Evolutionary conservation across 805 yeast species (phyloP).

Genomic region (Hagleromyces aurorensis): DNA sequence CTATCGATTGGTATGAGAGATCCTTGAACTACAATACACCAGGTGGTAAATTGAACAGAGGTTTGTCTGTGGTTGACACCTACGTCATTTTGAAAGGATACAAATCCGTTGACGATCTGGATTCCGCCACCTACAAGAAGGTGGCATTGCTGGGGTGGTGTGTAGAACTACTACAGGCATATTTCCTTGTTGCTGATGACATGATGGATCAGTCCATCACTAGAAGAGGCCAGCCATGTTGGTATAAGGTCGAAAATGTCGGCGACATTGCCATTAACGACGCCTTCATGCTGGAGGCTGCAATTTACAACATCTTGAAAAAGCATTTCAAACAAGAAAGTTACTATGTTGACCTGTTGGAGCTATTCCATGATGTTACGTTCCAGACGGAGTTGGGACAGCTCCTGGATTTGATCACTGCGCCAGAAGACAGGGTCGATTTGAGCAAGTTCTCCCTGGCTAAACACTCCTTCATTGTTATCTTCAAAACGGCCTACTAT

Average conservation of each 20-base stretch:
- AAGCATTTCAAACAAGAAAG: conserved; percentile 75
- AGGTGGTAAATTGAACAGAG: conserved; percentile 95
- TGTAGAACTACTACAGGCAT: conserved; percentile 90
- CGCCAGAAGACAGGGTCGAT: conserved; percentile 93
- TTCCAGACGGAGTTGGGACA: conserved; percentile 98
- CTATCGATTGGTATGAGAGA: conserved; percentile 73
- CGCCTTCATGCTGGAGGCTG: conserved; percentile 92
- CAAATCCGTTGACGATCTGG: conserved; percentile 48
- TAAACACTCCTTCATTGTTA: conserved; percentile 92
- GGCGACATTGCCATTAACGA: conserved; percentile 95
- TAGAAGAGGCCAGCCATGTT: conserved; percentile 97
- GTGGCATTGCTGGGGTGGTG: conserved; percentile 93
- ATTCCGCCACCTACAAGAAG: conserved; percentile 64
- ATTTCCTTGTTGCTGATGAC: conserved; percentile 94
- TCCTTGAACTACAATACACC: conserved; percentile 80
- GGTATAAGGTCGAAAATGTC: conserved; percentile 79
- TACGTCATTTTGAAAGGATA: conserved; percentile 70
- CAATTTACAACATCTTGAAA: conserved; percentile 82
- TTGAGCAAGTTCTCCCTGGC: conserved; percentile 75
- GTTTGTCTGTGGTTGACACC: conserved; percentile 90
- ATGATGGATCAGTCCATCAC: conserved; percentile 97
- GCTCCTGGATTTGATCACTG: conserved; percentile 88
- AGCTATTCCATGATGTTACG: conserved; percentile 93
- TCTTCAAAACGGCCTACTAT: conserved; percentile 94
- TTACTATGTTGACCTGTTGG: conserved; percentile 84